phyloP scores from a whole-genome alignment of 805 yeast species.

The Zygosaccharomyces bisporus region DNA sequence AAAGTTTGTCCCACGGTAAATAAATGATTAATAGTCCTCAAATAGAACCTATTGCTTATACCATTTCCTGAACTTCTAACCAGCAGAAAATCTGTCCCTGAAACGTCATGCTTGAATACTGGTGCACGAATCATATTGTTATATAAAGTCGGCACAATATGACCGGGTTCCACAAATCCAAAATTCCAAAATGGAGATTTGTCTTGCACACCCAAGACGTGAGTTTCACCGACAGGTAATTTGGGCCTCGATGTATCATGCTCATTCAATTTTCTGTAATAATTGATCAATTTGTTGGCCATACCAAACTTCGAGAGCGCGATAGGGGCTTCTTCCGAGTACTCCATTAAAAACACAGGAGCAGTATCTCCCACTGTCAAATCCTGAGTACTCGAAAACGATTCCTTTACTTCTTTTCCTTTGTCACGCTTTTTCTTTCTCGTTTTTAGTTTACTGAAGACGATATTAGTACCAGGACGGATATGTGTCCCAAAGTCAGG shows the following conservation, averaged over 20 bases:
- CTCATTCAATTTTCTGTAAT: slow-evolving; percentile 77
- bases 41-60: slow-evolving; percentile 60
- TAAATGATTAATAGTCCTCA: slow-evolving; percentile 64
- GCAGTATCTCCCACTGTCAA: slow-evolving; percentile 82
- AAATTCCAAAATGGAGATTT: slow-evolving; percentile 98
- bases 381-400: slow-evolving; percentile 68
- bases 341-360: slow-evolving; percentile 73
- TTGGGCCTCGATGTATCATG: slow-evolving; percentile 87
- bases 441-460: slow-evolving; percentile 66
- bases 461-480: slow-evolving; percentile 72
- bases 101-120: slow-evolving; percentile 77
- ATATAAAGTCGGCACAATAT: slow-evolving; percentile 87
- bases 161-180: slow-evolving; percentile 94
- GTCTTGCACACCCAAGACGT: slow-evolving; percentile 93
- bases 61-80: slow-evolving; percentile 79
- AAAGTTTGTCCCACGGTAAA: slow-evolving; percentile 89
- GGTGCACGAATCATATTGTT: slow-evolving; percentile 93
- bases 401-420: slow-evolving; percentile 73
- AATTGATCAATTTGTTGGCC: slow-evolving; percentile 91
- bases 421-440: slow-evolving; percentile 88
- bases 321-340: slow-evolving; percentile 83
- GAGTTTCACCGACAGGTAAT: slow-evolving; percentile 87
- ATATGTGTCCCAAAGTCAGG: slow-evolving; percentile 57
- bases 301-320: slow-evolving; percentile 87
- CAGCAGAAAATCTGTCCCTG: slow-evolving; percentile 75